Evolutionary conservation across 371 early-diverging fungal species (phyloP).

Genomic region (Conidiobolus coronatus): DNA sequence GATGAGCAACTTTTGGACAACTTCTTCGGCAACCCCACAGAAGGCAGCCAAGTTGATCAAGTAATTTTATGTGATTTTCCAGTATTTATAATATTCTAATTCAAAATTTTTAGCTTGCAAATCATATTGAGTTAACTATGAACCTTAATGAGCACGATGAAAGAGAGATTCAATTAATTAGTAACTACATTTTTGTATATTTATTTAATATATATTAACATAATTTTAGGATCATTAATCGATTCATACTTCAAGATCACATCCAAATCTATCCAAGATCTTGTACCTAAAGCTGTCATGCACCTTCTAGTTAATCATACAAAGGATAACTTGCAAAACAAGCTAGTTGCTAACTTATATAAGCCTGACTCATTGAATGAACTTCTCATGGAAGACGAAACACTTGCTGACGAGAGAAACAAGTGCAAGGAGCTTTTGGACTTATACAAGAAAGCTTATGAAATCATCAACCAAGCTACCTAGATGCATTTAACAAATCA

Average conservation of each 20-base stretch:
- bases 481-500: conserved; percentile 10
- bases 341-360: conserved; percentile 64
- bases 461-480: conserved; percentile 44
- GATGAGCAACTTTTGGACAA: conserved; percentile 31
- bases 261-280: conserved; percentile 60
- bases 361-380: conserved; percentile 43
- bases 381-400: conserved; percentile 53
- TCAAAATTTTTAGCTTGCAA: conserved; percentile 11
- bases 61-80: conserved; percentile 6
- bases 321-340: conserved; percentile 53
- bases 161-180: conserved; percentile 60
- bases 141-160: conserved; percentile 41
- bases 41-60: conserved; percentile 6
- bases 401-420: conserved; percentile 42
- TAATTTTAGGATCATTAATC: conserved; percentile 30
- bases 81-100: conserved; percentile 7
- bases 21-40: conserved; percentile 37
- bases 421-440: conserved; percentile 54
- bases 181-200: conserved; percentile 15
- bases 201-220: background rate
- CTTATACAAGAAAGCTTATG: conserved; percentile 52
- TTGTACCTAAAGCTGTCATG: conserved; percentile 88
- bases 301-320: conserved; percentile 54
- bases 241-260: conserved; percentile 68
- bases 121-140: conserved; percentile 13